Conservation (phyloP, 2,329 filamentous ascomycete species). For the Magnaporthiopsis rhizophila region DNA sequence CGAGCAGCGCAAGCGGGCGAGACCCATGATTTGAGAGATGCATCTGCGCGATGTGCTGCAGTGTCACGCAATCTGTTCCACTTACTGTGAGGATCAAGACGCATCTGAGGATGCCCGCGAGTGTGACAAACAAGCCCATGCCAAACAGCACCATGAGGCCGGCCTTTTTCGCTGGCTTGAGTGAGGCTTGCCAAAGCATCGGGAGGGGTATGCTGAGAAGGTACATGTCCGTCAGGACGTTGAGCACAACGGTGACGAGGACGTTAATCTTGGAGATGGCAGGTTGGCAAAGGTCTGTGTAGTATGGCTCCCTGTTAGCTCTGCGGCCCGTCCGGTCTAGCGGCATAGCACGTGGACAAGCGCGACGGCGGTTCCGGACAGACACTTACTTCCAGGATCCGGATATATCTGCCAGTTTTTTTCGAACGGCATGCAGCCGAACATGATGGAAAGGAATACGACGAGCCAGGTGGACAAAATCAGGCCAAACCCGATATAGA, state of each 20-base stretch:
- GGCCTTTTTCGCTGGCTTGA: constrained; percentile 41
- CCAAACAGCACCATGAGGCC: constrained; percentile 46
- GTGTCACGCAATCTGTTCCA: neutral
- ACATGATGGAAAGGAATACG: constrained; percentile 23
- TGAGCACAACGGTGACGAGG: constrained; percentile 28
- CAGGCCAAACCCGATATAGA: constrained; percentile 26
- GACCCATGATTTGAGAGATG: neutral
- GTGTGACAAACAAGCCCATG: constrained; percentile 47
- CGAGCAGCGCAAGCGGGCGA: neutral
- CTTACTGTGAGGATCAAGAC: constrained; percentile 36
- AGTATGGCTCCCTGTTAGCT: neutral
- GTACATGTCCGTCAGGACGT: constrained; percentile 32
- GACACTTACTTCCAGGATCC: constrained; percentile 28
- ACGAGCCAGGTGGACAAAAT: constrained; percentile 25
- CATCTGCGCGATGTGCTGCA: neutral
- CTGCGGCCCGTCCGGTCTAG: too few relatives aligned
- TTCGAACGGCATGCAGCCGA: constrained; percentile 26
- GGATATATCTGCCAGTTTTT: constrained; percentile 35
- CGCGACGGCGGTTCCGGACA: neutral
- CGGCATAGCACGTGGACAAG: neutral
- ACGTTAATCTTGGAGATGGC: constrained; percentile 29
- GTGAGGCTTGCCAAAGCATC: constrained; percentile 44
- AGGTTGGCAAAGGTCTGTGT: constrained; percentile 28
- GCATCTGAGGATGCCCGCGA: constrained; percentile 44
- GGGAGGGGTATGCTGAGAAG: constrained; percentile 33